Base-by-base conservation (phyloP, 1,139 yeast genomes). In the Magnusiomyces tetraspermus region DNA sequence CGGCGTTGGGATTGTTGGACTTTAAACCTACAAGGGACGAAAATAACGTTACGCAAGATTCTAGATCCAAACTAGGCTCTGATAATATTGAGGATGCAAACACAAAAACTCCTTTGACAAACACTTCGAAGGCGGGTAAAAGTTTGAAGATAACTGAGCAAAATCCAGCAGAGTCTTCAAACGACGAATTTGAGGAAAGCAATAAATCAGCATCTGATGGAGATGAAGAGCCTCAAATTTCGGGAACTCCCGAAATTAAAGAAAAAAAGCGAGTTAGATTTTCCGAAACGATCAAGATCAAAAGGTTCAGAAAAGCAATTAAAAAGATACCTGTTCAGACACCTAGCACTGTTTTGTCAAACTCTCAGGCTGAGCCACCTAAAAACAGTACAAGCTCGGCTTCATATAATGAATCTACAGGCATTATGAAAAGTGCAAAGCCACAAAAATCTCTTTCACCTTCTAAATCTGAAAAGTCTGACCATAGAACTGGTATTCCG, bases 271-370 rank as follows among this genome's bases (percentile, higher is more conserved):
- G 54, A 41, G 69, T 68, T 26, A 50, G 65, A 49, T 67, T 69
- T 56, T 55, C 71, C 37, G 61, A 68, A 46, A 54, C 63, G 46
- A 60, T 70, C 6, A 65, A 67, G n/a, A 66, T 71, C 30, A 63
- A 67, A 43, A 63, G 64, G 36, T 70, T 69, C 53, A 59, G 60
- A 24, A 61, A 60, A 41, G 51, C 53, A 3, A 50, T 38, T 19
- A 31, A 30, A 15, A 45, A 30, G 22, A 46, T 23, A 21, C 38
- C 51, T 11, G 43, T 40, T 19, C 19, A 47, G 22, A n/a, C 51
- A 1, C 26, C 51, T 28, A 47, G 41, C 22, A 36, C 42, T 41
- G 31, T 46, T 15, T 28, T 53, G 15, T 17, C 36, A 2, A 15
- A 43, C 19, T 26, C 46, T n/a, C 10, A 43, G 13, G n/a, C 33